These are phyloP conservation scores for Claviceps sp. DNA, from an alignment of 2,329 filamentous ascomycete genomes.

Conservation along the genomic window DNA sequence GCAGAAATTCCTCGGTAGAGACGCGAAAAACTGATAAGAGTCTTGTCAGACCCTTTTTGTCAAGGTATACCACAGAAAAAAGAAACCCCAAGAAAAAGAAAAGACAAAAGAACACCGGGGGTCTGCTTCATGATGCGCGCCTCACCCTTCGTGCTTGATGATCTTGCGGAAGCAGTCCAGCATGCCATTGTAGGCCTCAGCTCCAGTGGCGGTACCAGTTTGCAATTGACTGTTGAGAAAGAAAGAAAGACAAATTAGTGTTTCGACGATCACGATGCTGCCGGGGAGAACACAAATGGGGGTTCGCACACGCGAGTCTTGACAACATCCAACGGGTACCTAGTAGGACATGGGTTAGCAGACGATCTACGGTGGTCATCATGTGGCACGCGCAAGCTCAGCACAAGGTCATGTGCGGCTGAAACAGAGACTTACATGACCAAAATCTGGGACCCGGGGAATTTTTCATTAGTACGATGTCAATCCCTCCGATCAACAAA, in stretches of 20 bases:
- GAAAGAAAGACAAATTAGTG: constrained; percentile 8
- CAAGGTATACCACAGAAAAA: neutral
- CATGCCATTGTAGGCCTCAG: constrained; percentile 92
- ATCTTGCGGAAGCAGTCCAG: constrained; percentile 97
- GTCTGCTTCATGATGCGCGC: constrained; percentile 11
- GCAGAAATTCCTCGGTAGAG: constrained; percentile 93
- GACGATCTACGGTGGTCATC: no score
- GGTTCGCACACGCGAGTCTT: constrained; percentile 83
- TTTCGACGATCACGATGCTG: neutral
- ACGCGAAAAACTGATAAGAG: constrained; percentile 53
- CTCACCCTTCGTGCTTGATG: constrained; percentile 81
- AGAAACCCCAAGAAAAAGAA: neutral
- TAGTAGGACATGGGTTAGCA: constrained; percentile 22
- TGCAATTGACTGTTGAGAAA: constrained; percentile 60
- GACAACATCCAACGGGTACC: constrained; percentile 97
- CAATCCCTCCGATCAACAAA: neutral
- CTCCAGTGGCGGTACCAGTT: constrained; percentile 56
- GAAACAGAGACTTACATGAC: constrained; percentile 51
- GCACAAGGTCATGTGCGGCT: neutral
- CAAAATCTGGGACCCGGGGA: constrained; percentile 48
- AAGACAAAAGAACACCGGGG: neutral
- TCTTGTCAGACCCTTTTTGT: neutral
- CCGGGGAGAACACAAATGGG: constrained; percentile 3
- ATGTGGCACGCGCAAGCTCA: neutral
- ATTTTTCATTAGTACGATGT: neutral